These are phyloP conservation scores for Juncus effusus DNA, from an alignment of 176 grass and related monocot species.

Conservation along the genomic window DNA sequence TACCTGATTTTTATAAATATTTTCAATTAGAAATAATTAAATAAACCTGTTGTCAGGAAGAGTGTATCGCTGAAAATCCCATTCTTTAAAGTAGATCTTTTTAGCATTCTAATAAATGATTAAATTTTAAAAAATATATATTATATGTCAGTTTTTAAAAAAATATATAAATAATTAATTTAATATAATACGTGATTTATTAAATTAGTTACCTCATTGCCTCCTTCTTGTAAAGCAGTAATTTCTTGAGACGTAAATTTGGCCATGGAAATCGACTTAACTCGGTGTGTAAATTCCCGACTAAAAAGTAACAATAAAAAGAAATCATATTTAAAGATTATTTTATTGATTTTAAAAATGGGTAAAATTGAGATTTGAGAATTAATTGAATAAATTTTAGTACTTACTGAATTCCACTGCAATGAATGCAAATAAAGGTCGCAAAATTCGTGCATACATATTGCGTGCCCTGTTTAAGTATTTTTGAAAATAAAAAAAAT, in stretches of 20 bases:
- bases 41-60: slow-evolving; percentile 55
- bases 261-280: slow-evolving; percentile 71
- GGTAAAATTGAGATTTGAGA: neutral
- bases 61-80: slow-evolving; percentile 45
- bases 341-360: no score
- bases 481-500: neutral
- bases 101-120: slow-evolving; percentile 39
- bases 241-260: slow-evolving; percentile 61
- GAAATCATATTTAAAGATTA: neutral
- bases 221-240: slow-evolving; percentile 56
- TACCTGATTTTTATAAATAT: slow-evolving; percentile 9
- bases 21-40: slow-evolving; percentile 16
- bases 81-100: slow-evolving; percentile 62
- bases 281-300: slow-evolving; percentile 64
- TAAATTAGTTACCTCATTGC: slow-evolving; percentile 44
- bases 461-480: slow-evolving; percentile 48
- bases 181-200: neutral
- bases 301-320: slow-evolving; percentile 25
- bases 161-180: neutral
- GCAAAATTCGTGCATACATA: slow-evolving; percentile 74
- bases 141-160: neutral
- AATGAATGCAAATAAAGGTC: slow-evolving; percentile 55
- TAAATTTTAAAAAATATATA: neutral
- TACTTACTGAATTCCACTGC: slow-evolving; percentile 76
- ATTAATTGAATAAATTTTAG: neutral